Evolutionary conservation across 306 rosid species (phyloP), one percentile per base, ranked within the genome.

Genomic region (Quercus berberidifolia): DNA sequence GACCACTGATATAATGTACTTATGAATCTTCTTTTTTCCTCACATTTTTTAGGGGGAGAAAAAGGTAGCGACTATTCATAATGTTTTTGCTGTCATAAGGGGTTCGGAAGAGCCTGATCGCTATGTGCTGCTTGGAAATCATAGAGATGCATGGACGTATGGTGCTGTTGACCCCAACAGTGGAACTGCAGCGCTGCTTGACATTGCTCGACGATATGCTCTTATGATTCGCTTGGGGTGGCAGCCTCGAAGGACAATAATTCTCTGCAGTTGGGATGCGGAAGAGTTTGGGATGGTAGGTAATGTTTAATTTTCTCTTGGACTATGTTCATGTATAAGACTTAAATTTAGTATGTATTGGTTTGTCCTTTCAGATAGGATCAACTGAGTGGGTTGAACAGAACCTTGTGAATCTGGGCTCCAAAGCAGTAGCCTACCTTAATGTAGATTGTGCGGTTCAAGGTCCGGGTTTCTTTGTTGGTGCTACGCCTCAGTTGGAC

Each of bases 301-400:
- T 71, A 60, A 62, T 55, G 6, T 51, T 82, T 69, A 77, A 51
- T 59, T 49, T 12, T 77, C 35, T 25, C 56, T 64, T 26, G 56
- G 70, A 26, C 65, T 74, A 56, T 64, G 28, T 71, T 77, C 79
- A 57, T 73, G 73, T 30, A 72, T 73, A 21, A 65, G 56, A 79
- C 18, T 83, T 83, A 55, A 78, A 74, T 75, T 77, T 23, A 69
- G 58, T 73, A 58, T 79, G 20, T 76, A 38, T 51, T 84, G 54
- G 43, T 78, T 58, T 79, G 52, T 69, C 69, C n/a, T 15, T 19
- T 81, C 77, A 95, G 99, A 91, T 95, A 73, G 99, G 99, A 83
- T 95, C 99, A 23, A 91, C 98, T 1, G 99, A 95, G 79, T 95
- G 99, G 99, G 99, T 95, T 77, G 99, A 95, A 83, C 92, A 95